Percentiles rank a stretch among this genome's conserved stretches.
Evolutionary conservation across 257 asterid species (phyloP).

Genomic region (Gardenia jasminoides): DNA sequence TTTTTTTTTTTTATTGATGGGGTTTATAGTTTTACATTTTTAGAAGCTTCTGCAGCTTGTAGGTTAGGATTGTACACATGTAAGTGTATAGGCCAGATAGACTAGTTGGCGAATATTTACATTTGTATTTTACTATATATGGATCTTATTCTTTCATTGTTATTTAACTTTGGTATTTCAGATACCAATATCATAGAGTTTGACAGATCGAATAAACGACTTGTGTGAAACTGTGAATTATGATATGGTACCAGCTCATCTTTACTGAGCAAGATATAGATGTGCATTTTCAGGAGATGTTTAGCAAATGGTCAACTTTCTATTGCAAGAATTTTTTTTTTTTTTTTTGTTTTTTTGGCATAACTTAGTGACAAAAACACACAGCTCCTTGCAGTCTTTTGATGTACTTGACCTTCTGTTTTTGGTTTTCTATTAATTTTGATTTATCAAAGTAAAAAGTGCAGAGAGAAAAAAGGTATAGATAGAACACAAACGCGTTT

Average conservation of each 20-base stretch:
- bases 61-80: constrained; percentile 20
- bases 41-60: neutral
- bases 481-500: constrained; percentile 15
- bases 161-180: neutral
- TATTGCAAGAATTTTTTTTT: neutral
- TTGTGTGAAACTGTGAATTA: too few relatives aligned
- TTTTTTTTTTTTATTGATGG: neutral
- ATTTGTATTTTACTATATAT: neutral
- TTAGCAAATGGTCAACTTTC: neutral
- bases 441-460: neutral
- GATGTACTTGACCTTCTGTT: neutral
- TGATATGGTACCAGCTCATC: neutral
- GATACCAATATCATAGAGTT: constrained; percentile 3
- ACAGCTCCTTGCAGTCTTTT: too few relatives aligned
- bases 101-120: neutral
- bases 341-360: too few relatives aligned
- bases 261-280: neutral
- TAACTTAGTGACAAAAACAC: neutral
- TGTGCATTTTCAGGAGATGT: neutral
- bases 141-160: constrained; percentile 22
- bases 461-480: constrained; percentile 1
- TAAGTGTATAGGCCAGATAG: constrained; percentile 16
- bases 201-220: neutral
- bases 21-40: neutral
- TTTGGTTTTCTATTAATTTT: neutral